These are phyloP conservation scores for Xerocomellus intermedius DNA, from an alignment of 768 basidiomycete species.

Conservation along the genomic window DNA sequence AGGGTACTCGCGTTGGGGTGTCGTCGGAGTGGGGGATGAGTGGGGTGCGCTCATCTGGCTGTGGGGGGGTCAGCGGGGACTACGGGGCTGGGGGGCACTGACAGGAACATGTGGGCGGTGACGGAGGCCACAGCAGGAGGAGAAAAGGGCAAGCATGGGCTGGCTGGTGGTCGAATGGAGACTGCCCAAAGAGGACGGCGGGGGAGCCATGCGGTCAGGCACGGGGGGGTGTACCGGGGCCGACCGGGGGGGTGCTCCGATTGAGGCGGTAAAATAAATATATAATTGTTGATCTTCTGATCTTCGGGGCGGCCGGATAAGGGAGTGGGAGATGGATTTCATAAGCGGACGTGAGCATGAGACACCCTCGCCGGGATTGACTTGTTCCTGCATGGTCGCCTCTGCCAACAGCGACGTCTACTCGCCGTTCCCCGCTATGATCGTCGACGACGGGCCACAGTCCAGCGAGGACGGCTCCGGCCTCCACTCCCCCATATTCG, in stretches of 20 bases:
- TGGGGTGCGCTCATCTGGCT: constrained; percentile 26
- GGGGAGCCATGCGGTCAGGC: constrained; percentile 20
- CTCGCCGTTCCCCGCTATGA: constrained; percentile 54
- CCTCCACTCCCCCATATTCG: constrained; percentile 69
- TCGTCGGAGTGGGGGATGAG: constrained; percentile 31
- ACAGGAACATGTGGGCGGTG: constrained; percentile 19
- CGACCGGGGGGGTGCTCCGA: constrained; percentile 27
- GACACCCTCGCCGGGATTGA: constrained; percentile 44
- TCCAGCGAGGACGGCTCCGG: constrained; percentile 78
- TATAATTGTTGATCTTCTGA: constrained; percentile 30
- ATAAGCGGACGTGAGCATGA: constrained; percentile 44
- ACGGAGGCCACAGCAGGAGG: constrained; percentile 29
- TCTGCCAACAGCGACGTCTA: constrained; percentile 54
- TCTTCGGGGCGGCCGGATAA: constrained; percentile 30
- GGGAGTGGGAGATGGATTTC: constrained; percentile 31
- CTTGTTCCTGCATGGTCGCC: constrained; percentile 52
- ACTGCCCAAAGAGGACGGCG: constrained; percentile 7
- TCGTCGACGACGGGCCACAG: constrained; percentile 63
- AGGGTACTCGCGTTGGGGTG: constrained; percentile 22
- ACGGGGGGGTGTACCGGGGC: constrained; percentile 24
- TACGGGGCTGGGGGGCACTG: background rate
- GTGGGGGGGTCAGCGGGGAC: background rate
- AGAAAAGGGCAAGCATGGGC: constrained; percentile 30
- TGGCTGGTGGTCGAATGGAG: background rate
- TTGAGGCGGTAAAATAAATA: constrained; percentile 22